A percentile compares a stretch with the other conserved stretches of the same genome.
phyloP scores from a whole-genome alignment of 345 rosid genomes.

The Physaria fendleri region DNA sequence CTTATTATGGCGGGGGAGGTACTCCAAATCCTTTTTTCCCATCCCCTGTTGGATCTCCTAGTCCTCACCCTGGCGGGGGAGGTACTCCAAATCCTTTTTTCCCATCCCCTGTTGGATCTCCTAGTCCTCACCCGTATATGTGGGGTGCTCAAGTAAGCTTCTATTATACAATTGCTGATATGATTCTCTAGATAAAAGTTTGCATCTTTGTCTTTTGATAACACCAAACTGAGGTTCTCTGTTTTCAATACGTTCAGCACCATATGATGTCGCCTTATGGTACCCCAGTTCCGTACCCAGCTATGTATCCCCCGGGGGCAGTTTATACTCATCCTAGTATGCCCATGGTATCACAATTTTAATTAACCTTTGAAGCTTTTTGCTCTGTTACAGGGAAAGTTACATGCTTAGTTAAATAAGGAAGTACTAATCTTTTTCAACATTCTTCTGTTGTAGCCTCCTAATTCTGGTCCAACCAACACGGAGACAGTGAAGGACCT shows the following conservation, averaged over 20 bases:
- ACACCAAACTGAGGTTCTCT: neutral
- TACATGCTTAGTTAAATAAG: neutral
- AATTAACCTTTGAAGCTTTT: neutral
- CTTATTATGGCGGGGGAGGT: constrained; percentile 86
- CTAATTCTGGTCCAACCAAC: constrained; percentile 41
- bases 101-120: constrained; percentile 78
- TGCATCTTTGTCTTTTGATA: neutral
- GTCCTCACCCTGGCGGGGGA: constrained; percentile 89
- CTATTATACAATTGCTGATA: neutral
- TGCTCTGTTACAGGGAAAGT: neutral
- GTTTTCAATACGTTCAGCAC: constrained; percentile 48
- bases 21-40: constrained; percentile 81
- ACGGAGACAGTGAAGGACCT: constrained; percentile 51
- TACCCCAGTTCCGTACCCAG: constrained; percentile 87
- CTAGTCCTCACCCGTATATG: constrained; percentile 78
- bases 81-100: constrained; percentile 77
- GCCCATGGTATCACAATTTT: constrained; percentile 44
- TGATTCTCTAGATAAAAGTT: neutral
- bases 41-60: constrained; percentile 75
- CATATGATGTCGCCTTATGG: constrained; percentile 86
- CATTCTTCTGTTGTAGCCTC: constrained; percentile 35
- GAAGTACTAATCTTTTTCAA: neutral
- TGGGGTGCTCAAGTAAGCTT: constrained; percentile 86
- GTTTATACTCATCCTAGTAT: constrained; percentile 86
- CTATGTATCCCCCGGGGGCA: constrained; percentile 86